Evolutionary conservation across 192 early-diverging fungal genomes (phyloP).

Genomic region (Backusella westeae): DNA sequence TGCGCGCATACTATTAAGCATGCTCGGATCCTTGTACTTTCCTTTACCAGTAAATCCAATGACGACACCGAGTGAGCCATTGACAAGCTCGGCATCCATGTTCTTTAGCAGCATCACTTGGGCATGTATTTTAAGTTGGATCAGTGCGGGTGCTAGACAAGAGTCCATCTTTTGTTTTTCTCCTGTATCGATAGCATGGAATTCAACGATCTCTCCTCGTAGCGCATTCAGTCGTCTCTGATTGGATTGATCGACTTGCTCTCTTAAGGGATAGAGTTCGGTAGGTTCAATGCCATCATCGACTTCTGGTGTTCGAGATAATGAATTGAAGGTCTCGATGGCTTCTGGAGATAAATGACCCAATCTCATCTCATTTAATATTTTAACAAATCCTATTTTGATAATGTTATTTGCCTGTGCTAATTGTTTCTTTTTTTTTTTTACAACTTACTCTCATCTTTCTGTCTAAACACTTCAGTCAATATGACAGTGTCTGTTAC

Average conservation of each 20-base stretch:
- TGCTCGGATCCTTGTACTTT: slow-evolving; percentile 2
- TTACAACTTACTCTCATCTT: slow-evolving; percentile 52
- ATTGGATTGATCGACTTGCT: slow-evolving; percentile 78
- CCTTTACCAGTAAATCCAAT: slow-evolving; percentile 41
- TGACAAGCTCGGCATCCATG: slow-evolving; percentile 62
- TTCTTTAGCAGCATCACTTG: slow-evolving; percentile 92
- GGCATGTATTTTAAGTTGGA: slow-evolving; percentile 71
- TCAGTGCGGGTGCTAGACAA: slow-evolving; percentile 55
- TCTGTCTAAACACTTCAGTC: slow-evolving; percentile 82
- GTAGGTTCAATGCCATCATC: slow-evolving; percentile 65
- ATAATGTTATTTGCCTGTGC: background rate
- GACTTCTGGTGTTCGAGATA: slow-evolving; percentile 53
- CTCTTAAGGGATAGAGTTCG: slow-evolving; percentile 66
- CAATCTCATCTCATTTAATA: slow-evolving; percentile 86
- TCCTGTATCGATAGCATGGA: slow-evolving; percentile 46
- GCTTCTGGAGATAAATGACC: slow-evolving; percentile 62
- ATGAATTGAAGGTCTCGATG: slow-evolving; percentile 42
- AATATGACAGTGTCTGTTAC: slow-evolving; percentile 62
- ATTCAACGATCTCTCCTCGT: slow-evolving; percentile 45
- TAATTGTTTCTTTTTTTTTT: background rate
- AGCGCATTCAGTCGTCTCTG: slow-evolving; percentile 50
- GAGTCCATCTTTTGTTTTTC: slow-evolving; percentile 37
- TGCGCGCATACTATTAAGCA: background rate
- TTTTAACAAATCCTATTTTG: slow-evolving; percentile 60
- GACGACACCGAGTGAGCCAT: slow-evolving; percentile 76